Evolutionary conservation across 2,329 filamentous ascomycete genomes (phyloP), one percentile per base, ranked within the genome.

Genomic region (Aspergillus chevalieri): DNA sequence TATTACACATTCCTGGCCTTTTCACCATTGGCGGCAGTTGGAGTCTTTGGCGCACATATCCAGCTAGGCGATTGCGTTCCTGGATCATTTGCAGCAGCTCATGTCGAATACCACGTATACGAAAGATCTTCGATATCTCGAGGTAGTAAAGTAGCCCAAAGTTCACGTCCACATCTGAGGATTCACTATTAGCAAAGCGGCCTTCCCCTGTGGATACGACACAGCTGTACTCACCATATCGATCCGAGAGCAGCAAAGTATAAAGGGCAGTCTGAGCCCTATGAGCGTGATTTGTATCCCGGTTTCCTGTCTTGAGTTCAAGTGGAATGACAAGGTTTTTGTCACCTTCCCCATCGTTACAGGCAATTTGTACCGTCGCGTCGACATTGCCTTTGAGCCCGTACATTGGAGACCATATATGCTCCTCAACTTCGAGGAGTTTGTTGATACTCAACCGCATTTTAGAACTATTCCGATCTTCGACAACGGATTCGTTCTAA

Each of bases 381-480:
- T 98, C 93, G 52, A 98, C 93, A 60, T 97, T 98, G 26, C 93
- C 93, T 68, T 98, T 98, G 14, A 98, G 76, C 0, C 93, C 93
- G 65, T 95, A 98, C 82, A 90, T 92, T 0, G 93, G 93, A 6
- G 92, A 97, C 93, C 93, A 98, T 24, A 98, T 84, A 64, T 97
- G 93, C 68, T 98, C 93, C 66, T 98, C 93, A 8, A 98, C 88
- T 64, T 97, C 93, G 12, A 98, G 84, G 24, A 98, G 76, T 65
- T 97, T 98, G 62, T 85, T 94, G 58, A 98, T 84, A 58, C 87
- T 90, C 79, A 97, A 85, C 50, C 79, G 85, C 9, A 86, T 82
- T 57, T 84, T 86, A 47, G 86, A 82, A 38, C 86, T 86, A 62
- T 90, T 86, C 43, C 87, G 81, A 56, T 91, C 89, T 57, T 89